Percentiles rank a stretch among this genome's conserved stretches.
Conservation (phyloP, 441 rosid genomes). For the Caryocar brasiliense region DNA sequence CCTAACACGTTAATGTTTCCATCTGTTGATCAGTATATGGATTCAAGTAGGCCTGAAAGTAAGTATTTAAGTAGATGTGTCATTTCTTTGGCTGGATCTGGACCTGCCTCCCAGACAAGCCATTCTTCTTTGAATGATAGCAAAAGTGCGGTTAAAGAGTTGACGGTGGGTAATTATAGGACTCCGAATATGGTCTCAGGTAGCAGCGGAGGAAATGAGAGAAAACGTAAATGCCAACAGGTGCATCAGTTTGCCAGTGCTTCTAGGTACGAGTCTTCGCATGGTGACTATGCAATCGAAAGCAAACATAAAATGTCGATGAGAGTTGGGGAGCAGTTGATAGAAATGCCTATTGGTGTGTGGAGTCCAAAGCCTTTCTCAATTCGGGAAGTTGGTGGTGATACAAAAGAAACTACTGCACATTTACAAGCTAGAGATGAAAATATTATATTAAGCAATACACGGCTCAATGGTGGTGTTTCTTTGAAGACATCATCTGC, state of each 20-base stretch:
- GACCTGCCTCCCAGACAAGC: constrained; percentile 10
- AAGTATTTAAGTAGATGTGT: constrained; percentile 16
- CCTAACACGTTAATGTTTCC: constrained; percentile 21
- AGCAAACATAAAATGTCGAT: constrained; percentile 25
- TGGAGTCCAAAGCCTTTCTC: constrained; percentile 17
- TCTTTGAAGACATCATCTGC: constrained; percentile 24
- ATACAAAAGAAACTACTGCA: constrained; percentile 20
- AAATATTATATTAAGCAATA: constrained; percentile 16
- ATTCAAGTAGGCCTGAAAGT: constrained; percentile 2
- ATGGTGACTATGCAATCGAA: constrained; percentile 27
- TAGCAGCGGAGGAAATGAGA: constrained; percentile 14
- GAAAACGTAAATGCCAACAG: constrained; percentile 24
- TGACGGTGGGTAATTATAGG: constrained; percentile 30
- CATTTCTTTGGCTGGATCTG: constrained; percentile 18
- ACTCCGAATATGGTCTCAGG: constrained; percentile 17
- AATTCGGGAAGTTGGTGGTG: constrained; percentile 24
- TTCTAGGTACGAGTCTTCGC: constrained; percentile 15
- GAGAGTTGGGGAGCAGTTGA: constrained; percentile 26
- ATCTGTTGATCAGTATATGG: constrained; percentile 15
- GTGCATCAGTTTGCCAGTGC: constrained; percentile 18
- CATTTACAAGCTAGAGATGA: constrained; percentile 30
- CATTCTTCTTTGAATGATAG: constrained; percentile 18
- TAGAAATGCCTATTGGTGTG: constrained; percentile 24
- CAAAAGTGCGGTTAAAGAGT: constrained; percentile 31
- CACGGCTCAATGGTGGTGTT: constrained; percentile 12